Conservation (phyloP, 176 grass and related monocot species). For the Carex parvula region DNA sequence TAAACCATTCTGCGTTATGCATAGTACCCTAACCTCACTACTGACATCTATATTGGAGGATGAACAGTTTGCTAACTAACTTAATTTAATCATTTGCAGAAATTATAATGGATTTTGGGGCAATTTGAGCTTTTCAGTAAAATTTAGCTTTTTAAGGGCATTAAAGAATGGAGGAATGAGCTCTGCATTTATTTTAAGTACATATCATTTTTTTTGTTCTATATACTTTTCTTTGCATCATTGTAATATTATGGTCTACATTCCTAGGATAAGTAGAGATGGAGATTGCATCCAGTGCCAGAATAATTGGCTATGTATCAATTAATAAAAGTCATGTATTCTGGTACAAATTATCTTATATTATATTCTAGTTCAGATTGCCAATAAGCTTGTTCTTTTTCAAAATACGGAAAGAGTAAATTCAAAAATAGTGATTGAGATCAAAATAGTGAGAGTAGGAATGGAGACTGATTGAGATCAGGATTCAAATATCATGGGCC, state of each 20-base stretch:
- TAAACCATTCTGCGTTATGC: no score
- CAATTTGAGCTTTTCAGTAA: neutral
- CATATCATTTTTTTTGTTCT: neutral
- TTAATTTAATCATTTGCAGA: neutral
- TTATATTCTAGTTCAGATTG: neutral
- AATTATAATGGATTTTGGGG: neutral
- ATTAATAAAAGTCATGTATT: neutral
- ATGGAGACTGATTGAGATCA: neutral
- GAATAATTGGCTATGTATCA: neutral
- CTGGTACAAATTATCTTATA: neutral
- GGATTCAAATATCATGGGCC: neutral
- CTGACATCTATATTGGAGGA: neutral
- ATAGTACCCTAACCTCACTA: no score
- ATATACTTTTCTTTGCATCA: neutral
- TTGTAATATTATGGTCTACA: neutral
- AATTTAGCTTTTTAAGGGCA: neutral
- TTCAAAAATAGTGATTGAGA: neutral
- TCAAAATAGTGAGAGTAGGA: neutral
- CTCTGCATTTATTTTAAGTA: neutral
- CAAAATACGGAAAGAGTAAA: no score
- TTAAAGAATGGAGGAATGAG: conserved; percentile 6
- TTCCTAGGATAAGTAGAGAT: neutral
- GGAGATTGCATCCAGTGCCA: neutral
- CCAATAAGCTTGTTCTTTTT: neutral
- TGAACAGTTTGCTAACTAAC: neutral